Conservation (phyloP, 768 basidiomycete species). For the Crepidotus variabilis region DNA sequence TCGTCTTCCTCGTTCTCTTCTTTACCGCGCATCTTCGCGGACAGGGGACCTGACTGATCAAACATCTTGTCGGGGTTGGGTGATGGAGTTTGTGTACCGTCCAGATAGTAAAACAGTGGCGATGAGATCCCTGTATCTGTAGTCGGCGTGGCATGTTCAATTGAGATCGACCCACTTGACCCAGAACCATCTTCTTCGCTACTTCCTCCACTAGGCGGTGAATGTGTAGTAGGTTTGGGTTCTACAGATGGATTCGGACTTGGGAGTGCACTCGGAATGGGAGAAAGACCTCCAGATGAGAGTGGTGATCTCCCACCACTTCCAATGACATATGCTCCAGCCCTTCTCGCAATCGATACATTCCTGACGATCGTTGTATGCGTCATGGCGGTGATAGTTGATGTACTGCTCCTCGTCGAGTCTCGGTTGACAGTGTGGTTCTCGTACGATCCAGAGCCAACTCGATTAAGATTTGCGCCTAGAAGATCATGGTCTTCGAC, state of each 20-base stretch:
- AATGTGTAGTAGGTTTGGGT: slow-evolving; percentile 29
- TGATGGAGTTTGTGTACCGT: slow-evolving; percentile 21
- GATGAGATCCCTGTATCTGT: slow-evolving; percentile 25
- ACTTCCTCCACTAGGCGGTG: slow-evolving; percentile 48
- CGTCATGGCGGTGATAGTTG: slow-evolving; percentile 39
- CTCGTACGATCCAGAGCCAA: not conserved
- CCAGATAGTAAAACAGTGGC: slow-evolving; percentile 33
- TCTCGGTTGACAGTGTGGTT: slow-evolving; percentile 30
- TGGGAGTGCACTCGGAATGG: slow-evolving; percentile 1
- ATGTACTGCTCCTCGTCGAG: slow-evolving; percentile 43
- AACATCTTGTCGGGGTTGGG: slow-evolving; percentile 5
- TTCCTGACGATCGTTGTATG: slow-evolving; percentile 38
- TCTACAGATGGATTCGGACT: not conserved
- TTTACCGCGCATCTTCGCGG: slow-evolving; percentile 12
- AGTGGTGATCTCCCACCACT: slow-evolving; percentile 8
- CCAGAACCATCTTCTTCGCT: slow-evolving; percentile 37
- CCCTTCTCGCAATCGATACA: slow-evolving; percentile 44
- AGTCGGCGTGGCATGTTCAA: slow-evolving; percentile 37
- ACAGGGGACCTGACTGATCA: not conserved
- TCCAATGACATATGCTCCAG: slow-evolving; percentile 48
- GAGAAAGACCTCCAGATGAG: not conserved
- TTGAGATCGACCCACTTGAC: slow-evolving; percentile 32
- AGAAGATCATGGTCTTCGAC: not conserved
- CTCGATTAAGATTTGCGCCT: not conserved
- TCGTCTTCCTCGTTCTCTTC: slow-evolving; percentile 16